phyloP scores from a whole-genome alignment of 176 grass and related monocot species.

The Dactylis glomerata region DNA sequence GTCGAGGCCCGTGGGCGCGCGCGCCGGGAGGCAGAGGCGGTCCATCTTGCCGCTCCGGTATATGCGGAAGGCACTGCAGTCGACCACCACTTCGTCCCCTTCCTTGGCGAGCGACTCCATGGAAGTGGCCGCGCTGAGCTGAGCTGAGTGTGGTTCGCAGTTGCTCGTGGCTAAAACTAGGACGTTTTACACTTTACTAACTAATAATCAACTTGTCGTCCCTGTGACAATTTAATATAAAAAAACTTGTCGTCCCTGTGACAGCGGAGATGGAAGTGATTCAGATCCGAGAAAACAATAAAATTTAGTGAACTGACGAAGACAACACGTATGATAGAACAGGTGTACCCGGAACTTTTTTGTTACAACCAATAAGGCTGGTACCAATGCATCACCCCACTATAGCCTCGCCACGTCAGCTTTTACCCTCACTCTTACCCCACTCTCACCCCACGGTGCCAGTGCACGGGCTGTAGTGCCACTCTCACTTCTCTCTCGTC shows the following conservation, averaged over 20 bases:
- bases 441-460: too few species aligned
- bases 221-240: not conserved
- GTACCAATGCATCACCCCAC: too few species aligned
- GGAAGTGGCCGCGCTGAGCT: not conserved
- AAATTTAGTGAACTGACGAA: not conserved
- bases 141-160: not conserved
- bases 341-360: too few species aligned
- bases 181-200: not conserved
- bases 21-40: constrained; percentile 29
- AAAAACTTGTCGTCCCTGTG: not conserved
- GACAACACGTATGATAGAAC: not conserved
- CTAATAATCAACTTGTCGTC: not conserved
- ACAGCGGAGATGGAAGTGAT: not conserved
- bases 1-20: constrained; percentile 30
- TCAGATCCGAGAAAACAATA: not conserved
- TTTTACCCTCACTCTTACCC: too few species aligned
- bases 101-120: not conserved
- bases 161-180: not conserved
- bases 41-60: constrained; percentile 61
- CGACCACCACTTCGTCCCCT: constrained; percentile 21
- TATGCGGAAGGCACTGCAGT: constrained; percentile 20
- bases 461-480: too few species aligned
- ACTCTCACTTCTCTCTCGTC: too few species aligned
- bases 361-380: too few species aligned
- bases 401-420: too few species aligned